These are phyloP conservation scores for Phyllosticta paracitricarpa DNA, from an alignment of 2,329 filamentous ascomycete species.

Conservation along the genomic window DNA sequence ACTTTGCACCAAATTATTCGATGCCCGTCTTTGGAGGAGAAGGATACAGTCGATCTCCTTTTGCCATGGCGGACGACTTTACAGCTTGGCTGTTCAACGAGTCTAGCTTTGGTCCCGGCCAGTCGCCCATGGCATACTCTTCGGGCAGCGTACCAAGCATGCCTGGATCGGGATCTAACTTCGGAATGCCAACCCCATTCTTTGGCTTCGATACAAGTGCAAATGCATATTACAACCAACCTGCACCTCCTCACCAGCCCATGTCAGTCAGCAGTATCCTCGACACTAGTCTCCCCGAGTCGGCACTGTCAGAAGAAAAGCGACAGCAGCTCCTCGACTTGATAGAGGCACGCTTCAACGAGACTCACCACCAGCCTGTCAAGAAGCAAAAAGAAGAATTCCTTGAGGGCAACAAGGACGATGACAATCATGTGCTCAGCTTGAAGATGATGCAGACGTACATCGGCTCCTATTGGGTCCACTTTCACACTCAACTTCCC, in stretches of 20 bases:
- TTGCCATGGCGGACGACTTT: constrained; percentile 80
- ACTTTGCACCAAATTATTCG: constrained; percentile 44
- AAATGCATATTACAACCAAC: constrained; percentile 37
- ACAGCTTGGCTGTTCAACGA: constrained; percentile 76
- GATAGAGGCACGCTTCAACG: constrained; percentile 72
- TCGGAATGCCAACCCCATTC: constrained; percentile 40
- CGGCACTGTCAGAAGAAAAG: constrained; percentile 77
- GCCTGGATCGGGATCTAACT: constrained; percentile 29
- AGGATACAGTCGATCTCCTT: constrained; percentile 75
- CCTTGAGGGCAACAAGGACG: constrained; percentile 64
- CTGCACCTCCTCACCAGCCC: constrained; percentile 57
- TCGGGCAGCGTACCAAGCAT: constrained; percentile 23
- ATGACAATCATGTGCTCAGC: constrained; percentile 57
- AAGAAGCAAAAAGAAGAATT: constrained; percentile 68
- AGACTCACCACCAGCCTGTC: constrained; percentile 63
- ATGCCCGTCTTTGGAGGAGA: constrained; percentile 84
- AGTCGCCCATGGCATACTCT: constrained; percentile 29
- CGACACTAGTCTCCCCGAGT: constrained; percentile 69
- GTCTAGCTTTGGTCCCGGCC: constrained; percentile 36
- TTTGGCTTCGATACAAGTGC: constrained; percentile 41
- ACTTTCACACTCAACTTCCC: constrained; percentile 89
- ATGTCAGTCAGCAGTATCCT: constrained; percentile 85
- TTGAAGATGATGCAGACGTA: constrained; percentile 94
- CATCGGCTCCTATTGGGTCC: constrained; percentile 78
- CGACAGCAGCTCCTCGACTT: constrained; percentile 73